These are phyloP conservation scores for Zygnema circumcarinatum DNA, from an alignment of 139 green algal genomes.

Conservation along the genomic window DNA sequence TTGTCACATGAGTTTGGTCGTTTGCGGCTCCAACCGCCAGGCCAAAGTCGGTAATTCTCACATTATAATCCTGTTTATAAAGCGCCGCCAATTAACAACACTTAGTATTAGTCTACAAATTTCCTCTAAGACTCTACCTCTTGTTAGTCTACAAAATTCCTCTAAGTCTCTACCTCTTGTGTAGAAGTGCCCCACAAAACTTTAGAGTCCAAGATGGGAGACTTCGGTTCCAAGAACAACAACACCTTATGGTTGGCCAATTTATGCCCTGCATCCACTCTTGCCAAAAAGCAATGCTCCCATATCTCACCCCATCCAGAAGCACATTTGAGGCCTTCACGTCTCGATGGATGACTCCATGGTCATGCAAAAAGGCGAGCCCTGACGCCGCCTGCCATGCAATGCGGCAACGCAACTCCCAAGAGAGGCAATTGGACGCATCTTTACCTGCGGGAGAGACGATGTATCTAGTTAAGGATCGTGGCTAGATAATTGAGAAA, in stretches of 20 bases:
- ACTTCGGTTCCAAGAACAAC: no score
- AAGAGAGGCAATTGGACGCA: conserved; percentile 18
- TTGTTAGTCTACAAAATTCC: no score
- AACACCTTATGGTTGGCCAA: no score
- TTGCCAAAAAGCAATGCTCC: no score
- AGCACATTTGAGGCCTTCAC: conserved; percentile 59
- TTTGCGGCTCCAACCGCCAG: conserved; percentile 16
- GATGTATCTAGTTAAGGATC: not conserved
- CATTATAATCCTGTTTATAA: conserved; percentile 38
- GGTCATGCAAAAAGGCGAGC: conserved; percentile 53
- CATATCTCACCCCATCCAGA: conserved; percentile 38
- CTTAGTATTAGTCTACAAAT: no score
- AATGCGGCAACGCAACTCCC: conserved; percentile 25
- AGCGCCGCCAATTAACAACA: no score
- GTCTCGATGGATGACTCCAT: conserved; percentile 55
- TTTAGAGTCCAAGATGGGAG: no score
- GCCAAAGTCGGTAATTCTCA: conserved; percentile 29
- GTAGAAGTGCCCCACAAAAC: no score
- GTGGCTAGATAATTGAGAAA: not conserved
- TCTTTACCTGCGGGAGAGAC: not conserved
- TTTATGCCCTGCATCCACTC: no score
- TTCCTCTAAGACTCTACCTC: no score
- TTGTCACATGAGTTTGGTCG: conserved; percentile 26
- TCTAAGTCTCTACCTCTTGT: no score
- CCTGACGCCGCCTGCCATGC: conserved; percentile 25